Base-by-base conservation (phyloP, 371 early-diverging fungal species). In the Mortierella sp. region DNA sequence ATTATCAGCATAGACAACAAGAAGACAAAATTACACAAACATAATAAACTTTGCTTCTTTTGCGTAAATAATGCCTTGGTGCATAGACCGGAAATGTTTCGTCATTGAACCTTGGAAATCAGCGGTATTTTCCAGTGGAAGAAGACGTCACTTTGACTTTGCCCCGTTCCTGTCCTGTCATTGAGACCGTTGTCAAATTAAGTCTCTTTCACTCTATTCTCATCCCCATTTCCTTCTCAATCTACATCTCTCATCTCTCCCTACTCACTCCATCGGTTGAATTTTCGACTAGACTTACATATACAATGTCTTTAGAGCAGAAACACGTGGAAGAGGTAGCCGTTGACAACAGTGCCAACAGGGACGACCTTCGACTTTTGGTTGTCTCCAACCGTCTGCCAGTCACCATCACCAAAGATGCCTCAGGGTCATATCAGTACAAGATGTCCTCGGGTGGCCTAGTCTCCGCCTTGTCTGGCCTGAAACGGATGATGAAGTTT, bases 331-430 rank as follows among this genome's bases (percentile, higher is more conserved):
- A 20, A 61, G 61, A 61, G 18, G 35, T 39, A 0, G 9, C 32
- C 22, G 39, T 37, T 8, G 37, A 61, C 11, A 57, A 3, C 32
- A 32, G 58, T 32, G 58, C 58, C 39, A 26, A 49, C 20, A 74
- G 66, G 61, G 75, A 78, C 77, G 83, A 86, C 52, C 84, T 87
- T 61, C 93, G 96, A 28, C 89, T 99, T 28, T 88, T 99, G 37
- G 97, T 99, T n/a, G 97, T 99, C 2, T 98, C 99, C n/a, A 99
- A 99, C 88, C 91, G 99, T 47, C 90, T 99, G 37, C 99, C 99
- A 52, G 93, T 99, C 71, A 98, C 99, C 14, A 94, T 99, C 62
- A 93, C 90, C 57, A 92, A 94, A 78, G 90, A 93, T 67, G 87
- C 89, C 10, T 77, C 72, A 16, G 89, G 76, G 64, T 87, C 85